Base-by-base conservation (phyloP, 345 rosid genomes). In the Tarenaya hassleriana region DNA sequence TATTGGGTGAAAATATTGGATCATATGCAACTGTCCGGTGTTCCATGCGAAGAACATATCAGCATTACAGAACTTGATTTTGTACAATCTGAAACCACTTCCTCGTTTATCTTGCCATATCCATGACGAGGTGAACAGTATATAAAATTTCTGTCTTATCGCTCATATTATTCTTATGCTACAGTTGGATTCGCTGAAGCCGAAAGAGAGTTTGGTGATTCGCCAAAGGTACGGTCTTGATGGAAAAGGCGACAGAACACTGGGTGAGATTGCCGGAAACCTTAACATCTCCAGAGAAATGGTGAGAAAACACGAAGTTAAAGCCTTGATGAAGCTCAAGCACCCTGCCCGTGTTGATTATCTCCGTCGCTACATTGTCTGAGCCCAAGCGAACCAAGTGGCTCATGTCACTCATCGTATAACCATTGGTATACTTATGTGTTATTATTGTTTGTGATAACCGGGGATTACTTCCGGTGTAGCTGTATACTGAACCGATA, bases 321-420 rank as follows among this genome's bases (percentile, higher is more conserved):
- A 88, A 77, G 98, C 88, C 0, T 73, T 92, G 53, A 79, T 92
- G 98, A 92, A 92, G 79, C 98, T 92, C 57, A 92, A 85, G 70
- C 96, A 88, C 66, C 96, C 90, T 10, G 79, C 96, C 7, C 61
- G 98, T 41, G 81, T 83, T 52, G 88, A 87, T 69, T 82, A 91
- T 65, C 87, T 91, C 7, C 84, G 90, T 54, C 84, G 68, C 7
- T 80, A 82, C 39, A 58, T 84, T 4, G 76, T 73, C 63, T 91
- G 73, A 91, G 52, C 44, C 27, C n/a, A 38, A 40, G 60, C 66
- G 12, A 52, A 15, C 14, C 34, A 16, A 40, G 56, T n/a, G n/a
- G n/a, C n/a, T n/a, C 29, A 24, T 24, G 2, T 24, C 29, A 5
- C 3, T 24, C 11, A 4, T 41, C 16, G 11, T 56, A 40, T 35